A percentile compares a stretch with the other conserved stretches of the same genome.
Evolutionary conservation across 371 early-diverging fungal genomes (phyloP).

Genomic region (Mortierella sp.): DNA sequence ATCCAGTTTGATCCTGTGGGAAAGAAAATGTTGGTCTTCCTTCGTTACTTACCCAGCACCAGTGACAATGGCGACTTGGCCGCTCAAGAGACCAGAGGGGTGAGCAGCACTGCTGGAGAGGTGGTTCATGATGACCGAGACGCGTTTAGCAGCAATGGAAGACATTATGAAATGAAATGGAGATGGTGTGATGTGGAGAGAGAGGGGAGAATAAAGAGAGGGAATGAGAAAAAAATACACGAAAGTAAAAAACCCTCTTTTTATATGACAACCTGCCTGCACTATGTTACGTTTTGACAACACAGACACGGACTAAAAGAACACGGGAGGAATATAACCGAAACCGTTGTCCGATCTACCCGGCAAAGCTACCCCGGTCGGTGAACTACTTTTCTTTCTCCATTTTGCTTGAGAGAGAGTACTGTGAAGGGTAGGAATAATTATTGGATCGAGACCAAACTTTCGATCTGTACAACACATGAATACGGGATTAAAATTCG

Average conservation of each 20-base stretch:
- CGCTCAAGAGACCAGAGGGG: slow-evolving; percentile 74
- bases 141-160: slow-evolving; percentile 47
- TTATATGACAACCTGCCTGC: neutral
- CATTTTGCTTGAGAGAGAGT: neutral
- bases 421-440: too few species aligned
- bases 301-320: neutral
- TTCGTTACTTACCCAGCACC: slow-evolving; percentile 77
- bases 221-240: neutral
- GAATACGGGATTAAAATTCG: neutral
- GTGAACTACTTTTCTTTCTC: neutral
- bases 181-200: neutral
- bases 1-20: neutral
- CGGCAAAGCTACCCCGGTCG: slow-evolving; percentile 1
- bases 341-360: neutral
- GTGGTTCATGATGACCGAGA: slow-evolving; percentile 55
- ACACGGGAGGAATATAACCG: neutral
- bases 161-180: slow-evolving; percentile 30
- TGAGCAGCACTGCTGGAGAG: slow-evolving; percentile 51
- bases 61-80: slow-evolving; percentile 86
- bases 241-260: neutral
- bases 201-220: neutral
- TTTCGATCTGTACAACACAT: too few species aligned
- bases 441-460: too few species aligned
- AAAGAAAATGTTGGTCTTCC: neutral
- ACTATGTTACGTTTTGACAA: neutral